Conservation (phyloP, 805 yeast species). For the Metschnikowia lochheadii region DNA sequence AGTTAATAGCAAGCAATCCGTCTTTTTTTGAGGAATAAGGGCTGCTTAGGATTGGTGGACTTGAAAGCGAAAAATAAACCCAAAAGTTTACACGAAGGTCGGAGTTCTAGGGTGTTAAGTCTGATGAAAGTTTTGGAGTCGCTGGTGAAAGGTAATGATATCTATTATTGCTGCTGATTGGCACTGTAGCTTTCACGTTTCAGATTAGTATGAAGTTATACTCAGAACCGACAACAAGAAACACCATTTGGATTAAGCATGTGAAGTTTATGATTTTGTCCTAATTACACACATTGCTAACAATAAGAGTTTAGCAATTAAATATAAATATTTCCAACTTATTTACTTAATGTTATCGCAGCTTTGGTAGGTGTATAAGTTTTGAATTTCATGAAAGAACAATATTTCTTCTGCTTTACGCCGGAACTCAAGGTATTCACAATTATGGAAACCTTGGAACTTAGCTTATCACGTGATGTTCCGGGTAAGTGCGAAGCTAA, state of each 20-base stretch:
- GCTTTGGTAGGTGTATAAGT: background rate
- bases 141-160: slow-evolving; percentile 38
- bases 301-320: background rate
- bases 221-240: background rate
- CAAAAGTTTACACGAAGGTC: slow-evolving; percentile 2
- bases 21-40: slow-evolving; percentile 42
- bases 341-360: background rate
- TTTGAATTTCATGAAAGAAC: background rate
- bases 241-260: background rate
- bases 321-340: background rate
- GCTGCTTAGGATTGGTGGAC: too few species aligned
- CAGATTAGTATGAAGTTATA: slow-evolving; percentile 5
- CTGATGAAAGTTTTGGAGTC: slow-evolving; percentile 32
- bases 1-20: slow-evolving; percentile 48
- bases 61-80: too few species aligned
- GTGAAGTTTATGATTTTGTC: background rate
- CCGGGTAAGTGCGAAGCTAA: slow-evolving; percentile 4
- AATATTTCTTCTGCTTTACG: too few species aligned
- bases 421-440: background rate
- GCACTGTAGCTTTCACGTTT: slow-evolving; percentile 59
- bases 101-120: slow-evolving; percentile 20
- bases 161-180: slow-evolving; percentile 74
- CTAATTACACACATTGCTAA: background rate
- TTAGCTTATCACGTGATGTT: background rate
- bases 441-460: background rate